Base-by-base conservation (phyloP, 106 monocot species). In the Cymbidium sinense region DNA sequence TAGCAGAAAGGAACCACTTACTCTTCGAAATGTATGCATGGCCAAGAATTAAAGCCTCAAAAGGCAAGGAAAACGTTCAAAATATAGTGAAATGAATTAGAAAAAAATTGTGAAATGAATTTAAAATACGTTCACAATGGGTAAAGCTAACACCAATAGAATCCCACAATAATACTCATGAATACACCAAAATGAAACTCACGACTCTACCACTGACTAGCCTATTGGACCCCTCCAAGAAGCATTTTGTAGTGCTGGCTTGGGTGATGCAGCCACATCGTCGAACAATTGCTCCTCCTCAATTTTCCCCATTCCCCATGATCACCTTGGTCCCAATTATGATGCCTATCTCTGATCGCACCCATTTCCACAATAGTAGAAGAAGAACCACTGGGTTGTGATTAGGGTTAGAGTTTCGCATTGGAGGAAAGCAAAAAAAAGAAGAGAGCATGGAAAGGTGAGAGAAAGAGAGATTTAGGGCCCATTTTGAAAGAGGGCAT, bases 271-370 rank as follows among this genome's bases (percentile, higher is more conserved):
- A 72, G 18, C 17, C 35, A 43, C 41, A 35, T n/a, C 37, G 29
- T 62, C 34, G 36, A 65, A 33, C 3, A 34, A 3, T 74, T 28
- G 79, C 78, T 87, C 87, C 36, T 85, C 89, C n/a, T 85, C 86
- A 19, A 67, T 69, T 70, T 91, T 91, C 79, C 91, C 91, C 91
- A 91, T 91, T 76, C 73, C 54, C 47, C 29, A 20, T 1, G 62
- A 34, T 37, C 35, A 21, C 51, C 84, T 70, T n/a, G n/a, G n/a
- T n/a, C n/a, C n/a, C n/a, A n/a, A n/a, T n/a, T n/a, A n/a, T n/a
- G n/a, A n/a, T n/a, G n/a, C n/a, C n/a, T n/a, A n/a, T n/a, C n/a
- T n/a, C n/a, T n/a, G n/a, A n/a, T n/a, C n/a, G n/a, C n/a, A n/a
- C n/a, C n/a, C n/a, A n/a, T n/a, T n/a, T n/a, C n/a, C n/a, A n/a